Base-by-base conservation (phyloP, 257 asterid species). In the Capsicum baccatum region DNA sequence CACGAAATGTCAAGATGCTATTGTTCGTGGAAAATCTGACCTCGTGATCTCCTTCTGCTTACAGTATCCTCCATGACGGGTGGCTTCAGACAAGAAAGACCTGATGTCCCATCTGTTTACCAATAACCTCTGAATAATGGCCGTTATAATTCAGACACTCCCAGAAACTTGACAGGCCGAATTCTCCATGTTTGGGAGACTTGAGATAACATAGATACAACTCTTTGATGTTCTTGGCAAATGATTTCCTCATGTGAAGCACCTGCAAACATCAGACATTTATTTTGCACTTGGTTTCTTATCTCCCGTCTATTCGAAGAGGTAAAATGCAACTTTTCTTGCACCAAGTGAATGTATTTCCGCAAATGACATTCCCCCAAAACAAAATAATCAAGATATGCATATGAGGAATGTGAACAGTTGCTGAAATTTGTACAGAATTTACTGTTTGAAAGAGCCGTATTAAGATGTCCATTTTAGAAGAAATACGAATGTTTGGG, bases 91-190 rank as follows among this genome's bases (percentile, higher is more conserved):
- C 69, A 37, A 82, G 87, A 83, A 92, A 86, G 83, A 89, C 71
- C 33, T 63, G 42, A 76, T 87, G 88, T 68, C 90, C 92, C 73
- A 86, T 83, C 83, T 85, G 89, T 82, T 87, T 85, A 78, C 81
- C 88, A 88, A 89, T 81, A 82, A 87, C 85, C 70, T 93, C 92
- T 47, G 91, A 86, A 76, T 96, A 92, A 84, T 92, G 91, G 74
- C 91, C 96, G 6, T 95, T 96, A 81, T 86, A 91, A 62, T 94
- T 91, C 73, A 96, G 97, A 88, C 73, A 88, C 83, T 92, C 98
- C 99, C 99, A 96, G 88, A 96, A 92, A 89, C 90, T 89, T 66
- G 94, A 85, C 64, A 94, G 82, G 48, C 97, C 91, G 42, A 87
- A 89, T 83, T 94, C 98, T 9, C 91, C 91, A 16, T 92, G 97